Conservation (phyloP, 148 eudicot species). For the Cornus kousa region DNA sequence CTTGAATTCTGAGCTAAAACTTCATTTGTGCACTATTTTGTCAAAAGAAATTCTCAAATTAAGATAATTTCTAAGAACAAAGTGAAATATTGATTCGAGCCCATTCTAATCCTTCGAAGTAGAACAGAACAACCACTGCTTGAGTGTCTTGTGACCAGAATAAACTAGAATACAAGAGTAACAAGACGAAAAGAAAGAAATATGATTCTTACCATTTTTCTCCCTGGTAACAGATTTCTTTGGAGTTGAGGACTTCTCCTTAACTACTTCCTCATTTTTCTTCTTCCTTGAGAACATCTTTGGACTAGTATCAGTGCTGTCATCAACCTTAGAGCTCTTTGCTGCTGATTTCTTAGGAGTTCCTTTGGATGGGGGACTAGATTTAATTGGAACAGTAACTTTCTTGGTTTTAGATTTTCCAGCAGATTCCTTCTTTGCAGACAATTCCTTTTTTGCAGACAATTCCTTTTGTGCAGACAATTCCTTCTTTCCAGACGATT, state of each 20-base stretch:
- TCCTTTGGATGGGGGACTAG: conserved; percentile 48
- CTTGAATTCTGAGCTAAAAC: not conserved
- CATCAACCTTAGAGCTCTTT: conserved; percentile 38
- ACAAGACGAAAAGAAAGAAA: too few species aligned
- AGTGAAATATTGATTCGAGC: not conserved
- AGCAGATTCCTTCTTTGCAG: conserved; percentile 45
- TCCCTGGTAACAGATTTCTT: conserved; percentile 63
- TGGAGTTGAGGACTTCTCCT: conserved; percentile 56
- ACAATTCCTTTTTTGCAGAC: conserved; percentile 41
- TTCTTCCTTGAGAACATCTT: conserved; percentile 77
- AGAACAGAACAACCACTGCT: not conserved
- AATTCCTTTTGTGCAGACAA: conserved; percentile 37
- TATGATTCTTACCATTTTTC: conserved; percentile 45
- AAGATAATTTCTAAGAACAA: conserved; percentile 2
- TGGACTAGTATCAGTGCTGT: conserved; percentile 42
- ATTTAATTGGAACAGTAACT: conserved; percentile 38
- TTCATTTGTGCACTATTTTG: not conserved
- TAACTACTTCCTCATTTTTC: conserved; percentile 51
- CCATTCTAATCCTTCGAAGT: not conserved
- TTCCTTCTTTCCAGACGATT: conserved; percentile 32
- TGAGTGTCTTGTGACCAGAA: not conserved
- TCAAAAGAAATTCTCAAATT: not conserved
- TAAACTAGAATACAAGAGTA: too few species aligned
- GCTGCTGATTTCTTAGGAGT: conserved; percentile 51
- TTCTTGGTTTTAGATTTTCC: conserved; percentile 53